phyloP scores from a whole-genome alignment of 2,329 filamentous ascomycete genomes.

The Exophiala calicioides region DNA sequence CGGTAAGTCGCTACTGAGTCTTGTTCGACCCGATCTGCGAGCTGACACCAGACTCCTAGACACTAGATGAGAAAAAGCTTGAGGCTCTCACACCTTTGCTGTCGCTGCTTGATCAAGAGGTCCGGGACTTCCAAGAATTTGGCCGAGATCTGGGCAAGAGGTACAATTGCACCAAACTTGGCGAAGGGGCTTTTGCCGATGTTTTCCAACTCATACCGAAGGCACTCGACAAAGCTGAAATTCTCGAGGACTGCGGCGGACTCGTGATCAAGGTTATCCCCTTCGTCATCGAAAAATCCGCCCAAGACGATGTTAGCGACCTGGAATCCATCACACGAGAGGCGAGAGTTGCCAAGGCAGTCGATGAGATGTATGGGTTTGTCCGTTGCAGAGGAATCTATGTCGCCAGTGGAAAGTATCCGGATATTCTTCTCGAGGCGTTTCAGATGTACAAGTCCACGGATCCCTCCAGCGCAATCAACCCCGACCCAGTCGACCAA shows the following conservation, averaged over 20 bases:
- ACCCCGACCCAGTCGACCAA: constrained; percentile 58
- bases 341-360: constrained; percentile 56
- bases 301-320: constrained; percentile 17
- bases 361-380: constrained; percentile 63
- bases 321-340: constrained; percentile 54
- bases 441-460: constrained; percentile 43
- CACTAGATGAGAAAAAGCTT: constrained; percentile 11
- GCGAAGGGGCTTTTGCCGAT: constrained; percentile 67
- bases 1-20: constrained; percentile 13
- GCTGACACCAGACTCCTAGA: constrained; percentile 4
- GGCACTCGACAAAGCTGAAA: constrained; percentile 37
- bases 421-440: constrained; percentile 51
- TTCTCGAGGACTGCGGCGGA: constrained; percentile 39
- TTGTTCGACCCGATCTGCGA: background rate
- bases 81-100: constrained; percentile 20
- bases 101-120: constrained; percentile 20
- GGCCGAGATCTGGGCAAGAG: constrained; percentile 31
- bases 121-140: constrained; percentile 27
- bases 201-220: constrained; percentile 58
- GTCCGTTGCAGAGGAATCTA: constrained; percentile 62
- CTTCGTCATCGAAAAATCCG: constrained; percentile 32
- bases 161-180: constrained; percentile 60
- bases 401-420: constrained; percentile 59
- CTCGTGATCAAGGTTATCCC: constrained; percentile 54
- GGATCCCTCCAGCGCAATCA: constrained; percentile 50